phyloP scores from a whole-genome alignment of 257 asterid genomes.

The Ballota nigra region DNA sequence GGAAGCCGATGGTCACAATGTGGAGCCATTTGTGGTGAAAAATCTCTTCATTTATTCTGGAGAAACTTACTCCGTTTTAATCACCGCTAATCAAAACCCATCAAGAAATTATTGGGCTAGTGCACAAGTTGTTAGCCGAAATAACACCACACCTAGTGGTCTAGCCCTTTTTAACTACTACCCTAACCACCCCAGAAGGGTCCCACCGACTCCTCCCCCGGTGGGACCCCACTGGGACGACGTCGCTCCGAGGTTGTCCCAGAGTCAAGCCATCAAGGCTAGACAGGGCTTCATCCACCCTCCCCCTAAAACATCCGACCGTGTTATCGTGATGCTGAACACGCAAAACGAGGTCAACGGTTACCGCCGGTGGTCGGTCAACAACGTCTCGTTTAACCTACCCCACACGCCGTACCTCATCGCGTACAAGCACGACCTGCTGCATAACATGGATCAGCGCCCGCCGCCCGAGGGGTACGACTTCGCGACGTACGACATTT shows the following conservation, averaged over 20 bases:
- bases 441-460: conserved; percentile 39
- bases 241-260: conserved; percentile 38
- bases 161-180: conserved; percentile 68
- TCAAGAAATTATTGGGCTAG: conserved; percentile 75
- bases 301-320: conserved; percentile 63
- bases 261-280: conserved; percentile 52
- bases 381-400: conserved; percentile 65
- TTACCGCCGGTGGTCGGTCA: conserved; percentile 57
- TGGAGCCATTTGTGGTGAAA: conserved; percentile 73
- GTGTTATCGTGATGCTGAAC: conserved; percentile 82
- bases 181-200: conserved; percentile 56
- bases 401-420: conserved; percentile 79
- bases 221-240: conserved; percentile 71
- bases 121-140: conserved; percentile 57
- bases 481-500: conserved; percentile 42
- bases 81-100: conserved; percentile 69
- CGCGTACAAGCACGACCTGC: conserved; percentile 46
- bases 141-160: conserved; percentile 54
- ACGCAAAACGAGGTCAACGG: conserved; percentile 67
- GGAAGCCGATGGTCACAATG: conserved; percentile 88
- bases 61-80: conserved; percentile 75
- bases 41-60: conserved; percentile 82
- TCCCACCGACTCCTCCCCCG: conserved; percentile 57
- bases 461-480: conserved; percentile 71
- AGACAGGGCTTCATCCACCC: conserved; percentile 44